Evolutionary conservation across 768 basidiomycete species (phyloP).

Genomic region (Phanerochaete carnosa): DNA sequence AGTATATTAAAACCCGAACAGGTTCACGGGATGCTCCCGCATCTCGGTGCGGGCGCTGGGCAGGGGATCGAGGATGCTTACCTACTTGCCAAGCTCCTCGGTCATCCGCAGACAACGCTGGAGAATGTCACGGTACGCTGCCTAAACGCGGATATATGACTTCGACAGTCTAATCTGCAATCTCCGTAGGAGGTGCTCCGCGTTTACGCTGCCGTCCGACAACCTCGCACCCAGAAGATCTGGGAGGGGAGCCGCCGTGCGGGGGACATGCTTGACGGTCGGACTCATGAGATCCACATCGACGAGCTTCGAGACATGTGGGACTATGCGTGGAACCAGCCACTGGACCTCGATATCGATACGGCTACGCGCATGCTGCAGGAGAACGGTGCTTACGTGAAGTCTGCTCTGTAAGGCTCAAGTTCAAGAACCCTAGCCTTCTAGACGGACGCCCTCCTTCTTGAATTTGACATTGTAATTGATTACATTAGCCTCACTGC

Average conservation of each 20-base stretch:
- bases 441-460: conserved; percentile 22
- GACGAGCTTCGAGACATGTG: conserved; percentile 38
- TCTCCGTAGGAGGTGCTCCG: conserved; percentile 37
- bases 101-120: conserved; percentile 36
- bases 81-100: conserved; percentile 42
- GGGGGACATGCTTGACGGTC: conserved; percentile 42
- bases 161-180: no score
- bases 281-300: conserved; percentile 33
- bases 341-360: conserved; percentile 35
- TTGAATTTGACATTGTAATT: conserved; percentile 32
- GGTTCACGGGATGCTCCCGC: conserved; percentile 58
- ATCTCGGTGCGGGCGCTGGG: conserved; percentile 55
- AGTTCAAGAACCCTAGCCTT: conserved; percentile 13
- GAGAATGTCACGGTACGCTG: conserved; percentile 40
- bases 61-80: conserved; percentile 59
- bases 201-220: conserved; percentile 43
- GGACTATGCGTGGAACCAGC: conserved; percentile 49
- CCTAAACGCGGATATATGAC: not conserved
- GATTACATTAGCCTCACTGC: conserved; percentile 20
- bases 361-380: conserved; percentile 19
- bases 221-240: conserved; percentile 48
- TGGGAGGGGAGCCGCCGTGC: conserved; percentile 37
- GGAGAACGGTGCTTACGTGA: not conserved
- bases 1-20: not conserved
- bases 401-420: conserved; percentile 13